These are phyloP conservation scores for Fusarium nelsonii DNA, from an alignment of 2,329 filamentous ascomycete species.

Conservation along the genomic window DNA sequence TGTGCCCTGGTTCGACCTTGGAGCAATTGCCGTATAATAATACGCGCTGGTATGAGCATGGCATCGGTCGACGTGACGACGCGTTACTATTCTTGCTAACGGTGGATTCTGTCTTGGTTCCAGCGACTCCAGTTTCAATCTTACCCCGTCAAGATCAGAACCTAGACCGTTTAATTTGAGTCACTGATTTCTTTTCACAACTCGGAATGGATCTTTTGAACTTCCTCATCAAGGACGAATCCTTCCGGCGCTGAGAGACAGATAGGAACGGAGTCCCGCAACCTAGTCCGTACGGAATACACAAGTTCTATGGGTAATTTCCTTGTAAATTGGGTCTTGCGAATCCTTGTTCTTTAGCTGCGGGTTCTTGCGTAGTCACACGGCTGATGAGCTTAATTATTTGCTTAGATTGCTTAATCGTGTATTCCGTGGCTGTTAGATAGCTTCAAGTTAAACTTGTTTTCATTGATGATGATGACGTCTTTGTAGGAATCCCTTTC, in stretches of 20 bases:
- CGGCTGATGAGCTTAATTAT: constrained; percentile 41
- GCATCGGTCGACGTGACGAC: constrained; percentile 31
- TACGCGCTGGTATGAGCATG: constrained; percentile 16
- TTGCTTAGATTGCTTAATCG: constrained; percentile 21
- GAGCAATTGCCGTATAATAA: constrained; percentile 13
- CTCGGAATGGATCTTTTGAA: background rate
- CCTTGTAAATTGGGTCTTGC: constrained; percentile 35
- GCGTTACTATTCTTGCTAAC: constrained; percentile 23
- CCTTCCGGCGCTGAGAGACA: constrained; percentile 3
- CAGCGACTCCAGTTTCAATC: background rate
- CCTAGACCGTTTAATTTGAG: constrained; percentile 2
- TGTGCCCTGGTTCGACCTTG: constrained; percentile 4
- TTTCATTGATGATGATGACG: background rate
- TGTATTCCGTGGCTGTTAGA: constrained; percentile 25
- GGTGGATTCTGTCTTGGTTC: constrained; percentile 22
- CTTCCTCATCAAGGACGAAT: background rate
- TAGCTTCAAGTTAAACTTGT: background rate
- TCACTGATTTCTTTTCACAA: background rate
- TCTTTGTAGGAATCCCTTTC: background rate
- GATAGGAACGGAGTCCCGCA: constrained; percentile 10
- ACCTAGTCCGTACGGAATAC: background rate
- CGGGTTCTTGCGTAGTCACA: constrained; percentile 23
- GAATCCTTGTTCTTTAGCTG: constrained; percentile 17
- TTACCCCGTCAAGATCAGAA: constrained; percentile 18
- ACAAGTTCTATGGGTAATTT: constrained; percentile 31